Evolutionary conservation across 108 stramenopile genomes (phyloP), one percentile per base, ranked within the genome.

Genomic region (Ochromonas danica): DNA sequence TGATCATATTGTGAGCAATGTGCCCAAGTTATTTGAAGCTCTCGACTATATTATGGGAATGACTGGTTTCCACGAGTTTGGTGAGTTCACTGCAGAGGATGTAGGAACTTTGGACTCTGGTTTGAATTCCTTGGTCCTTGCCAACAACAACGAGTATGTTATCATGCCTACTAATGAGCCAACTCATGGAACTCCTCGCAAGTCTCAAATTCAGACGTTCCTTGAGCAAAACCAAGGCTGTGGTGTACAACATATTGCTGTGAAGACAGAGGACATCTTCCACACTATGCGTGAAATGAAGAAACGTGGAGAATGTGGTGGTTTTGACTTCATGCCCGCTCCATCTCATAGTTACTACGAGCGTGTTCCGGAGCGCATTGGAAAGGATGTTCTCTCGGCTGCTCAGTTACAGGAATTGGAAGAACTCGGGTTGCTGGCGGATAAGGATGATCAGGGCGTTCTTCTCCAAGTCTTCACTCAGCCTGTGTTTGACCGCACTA

Each of bases 91-190:
- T 0, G 78, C 93, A 28, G 89, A 91, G 30, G 94, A 94, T 75
- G 88, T 94, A 0, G 94, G 94, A 33, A 94, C 94, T 0, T 83
- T 90, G 0, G 91, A 94, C 43, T 89, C 88, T 28, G 94, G 94
- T 3, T 84, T 94, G 1, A 94, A 94, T 77, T 90, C 89, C 35
- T 88, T 94, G 27, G 94, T 94, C 35, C 71, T 86, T 1, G 85
- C 85, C 22, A 81, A 33, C 40, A 82, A 86, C 83, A 84, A 82
- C 62, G 74, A 86, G 77, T 80, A 78, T 78, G 91, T 94, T 28
- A 79, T 94, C 0, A 79, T 94, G 17, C 94, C 94, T 0, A 61
- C 93, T 38, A 94, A 94, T 77, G 94, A 94, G 80, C 92, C 92
- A 0, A 90, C 91, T 6, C 79, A 86, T 39, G 91, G 63, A 10